Evolutionary conservation across 176 grass and related monocot genomes (phyloP).

Genomic region (Typha latifolia): DNA sequence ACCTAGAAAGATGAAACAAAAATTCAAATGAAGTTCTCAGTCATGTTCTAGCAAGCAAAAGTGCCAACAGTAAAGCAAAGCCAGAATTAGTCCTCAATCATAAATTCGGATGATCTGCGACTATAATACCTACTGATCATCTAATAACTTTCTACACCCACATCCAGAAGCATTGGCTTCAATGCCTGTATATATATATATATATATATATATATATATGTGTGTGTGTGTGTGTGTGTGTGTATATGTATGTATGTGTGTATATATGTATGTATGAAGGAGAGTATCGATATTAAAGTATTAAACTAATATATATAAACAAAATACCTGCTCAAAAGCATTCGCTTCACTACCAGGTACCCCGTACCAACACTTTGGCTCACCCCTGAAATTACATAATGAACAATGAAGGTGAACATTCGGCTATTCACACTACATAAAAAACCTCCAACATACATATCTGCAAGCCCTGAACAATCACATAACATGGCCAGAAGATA

Average conservation of each 20-base stretch:
- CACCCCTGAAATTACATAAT: conserved; percentile 63
- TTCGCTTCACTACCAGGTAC: conserved; percentile 72
- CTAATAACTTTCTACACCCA: neutral
- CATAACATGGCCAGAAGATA: too few species aligned
- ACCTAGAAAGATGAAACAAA: conserved; percentile 30
- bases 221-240: too few species aligned
- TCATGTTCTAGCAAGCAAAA: neutral
- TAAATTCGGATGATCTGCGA: neutral
- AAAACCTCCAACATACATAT: neutral
- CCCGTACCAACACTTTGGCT: conserved; percentile 94
- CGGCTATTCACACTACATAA: conserved; percentile 17
- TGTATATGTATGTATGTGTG: too few species aligned
- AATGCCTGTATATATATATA: neutral
- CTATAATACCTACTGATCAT: neutral
- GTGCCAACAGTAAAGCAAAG: neutral
- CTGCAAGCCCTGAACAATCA: too few species aligned
- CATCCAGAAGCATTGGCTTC: too few species aligned
- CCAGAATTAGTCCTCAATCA: neutral
- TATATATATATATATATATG: too few species aligned
- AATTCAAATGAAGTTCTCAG: neutral
- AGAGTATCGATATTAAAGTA: neutral
- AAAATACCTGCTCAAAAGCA: conserved; percentile 91
- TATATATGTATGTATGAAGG: neutral
- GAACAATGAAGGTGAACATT: conserved; percentile 24
- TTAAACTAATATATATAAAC: neutral